A percentile compares a stretch with the other conserved stretches of the same genome.
These are phyloP conservation scores for Alternaria sp. DNA, from an alignment of 2,329 filamentous ascomycete species.

Conservation along the genomic window DNA sequence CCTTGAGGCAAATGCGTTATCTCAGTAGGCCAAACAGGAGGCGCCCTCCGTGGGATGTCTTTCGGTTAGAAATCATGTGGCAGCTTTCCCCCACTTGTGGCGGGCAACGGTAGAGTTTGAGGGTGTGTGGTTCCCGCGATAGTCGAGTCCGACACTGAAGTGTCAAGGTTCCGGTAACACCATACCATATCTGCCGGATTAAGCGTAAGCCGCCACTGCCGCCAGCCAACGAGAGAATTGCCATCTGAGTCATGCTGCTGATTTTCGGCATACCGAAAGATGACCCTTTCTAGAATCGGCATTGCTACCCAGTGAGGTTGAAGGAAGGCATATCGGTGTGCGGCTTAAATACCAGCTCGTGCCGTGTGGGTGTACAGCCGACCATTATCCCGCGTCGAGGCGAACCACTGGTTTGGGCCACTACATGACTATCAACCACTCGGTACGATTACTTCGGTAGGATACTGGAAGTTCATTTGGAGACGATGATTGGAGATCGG, in stretches of 20 bases:
- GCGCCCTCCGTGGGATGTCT: background rate
- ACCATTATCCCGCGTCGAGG: background rate
- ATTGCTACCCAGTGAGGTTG: constrained; percentile 11
- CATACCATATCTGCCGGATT: constrained; percentile 8
- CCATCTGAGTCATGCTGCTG: constrained; percentile 1
- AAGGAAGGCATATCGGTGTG: constrained; percentile 30
- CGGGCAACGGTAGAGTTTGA: background rate
- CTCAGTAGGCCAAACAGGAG: background rate
- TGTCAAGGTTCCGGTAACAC: constrained; percentile 2
- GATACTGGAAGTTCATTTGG: background rate
- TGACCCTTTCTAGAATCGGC: constrained; percentile 3
- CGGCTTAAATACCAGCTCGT: constrained; percentile 6
- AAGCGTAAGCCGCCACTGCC: constrained; percentile 23
- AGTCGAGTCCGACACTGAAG: background rate
- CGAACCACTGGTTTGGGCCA: background rate
- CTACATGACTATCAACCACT: background rate
- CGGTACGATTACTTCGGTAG: background rate
- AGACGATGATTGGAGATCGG: background rate
- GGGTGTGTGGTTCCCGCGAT: background rate
- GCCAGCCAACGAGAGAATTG: constrained; percentile 6
- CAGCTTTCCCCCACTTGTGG: background rate
- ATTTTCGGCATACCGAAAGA: constrained; percentile 30
- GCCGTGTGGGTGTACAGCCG: constrained; percentile 14
- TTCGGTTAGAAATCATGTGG: background rate
- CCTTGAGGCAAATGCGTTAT: background rate